phyloP scores from a whole-genome alignment of 345 rosid species.

The Anastatica hierochuntica region DNA sequence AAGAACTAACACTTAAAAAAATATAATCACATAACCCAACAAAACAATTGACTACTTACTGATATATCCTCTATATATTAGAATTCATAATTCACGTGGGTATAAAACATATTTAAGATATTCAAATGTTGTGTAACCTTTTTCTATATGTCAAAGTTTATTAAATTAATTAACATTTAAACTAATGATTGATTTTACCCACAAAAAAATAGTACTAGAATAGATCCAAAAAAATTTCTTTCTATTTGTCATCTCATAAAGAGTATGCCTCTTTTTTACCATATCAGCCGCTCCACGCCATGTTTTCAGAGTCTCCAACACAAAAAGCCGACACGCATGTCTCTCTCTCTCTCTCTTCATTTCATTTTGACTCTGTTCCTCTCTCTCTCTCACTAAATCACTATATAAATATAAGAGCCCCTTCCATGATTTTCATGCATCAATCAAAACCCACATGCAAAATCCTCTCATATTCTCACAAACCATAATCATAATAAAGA shows the following conservation, averaged over 20 bases:
- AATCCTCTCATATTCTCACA: not conserved
- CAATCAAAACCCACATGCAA: constrained; percentile 8
- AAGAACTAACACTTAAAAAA: not conserved
- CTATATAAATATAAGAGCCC: constrained; percentile 11
- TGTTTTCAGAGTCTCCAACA: constrained; percentile 87
- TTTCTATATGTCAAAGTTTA: not conserved
- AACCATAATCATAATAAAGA: not conserved
- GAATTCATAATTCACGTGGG: not conserved
- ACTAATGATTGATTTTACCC: not conserved
- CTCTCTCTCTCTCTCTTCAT: constrained; percentile 20
- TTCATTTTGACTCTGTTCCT: constrained; percentile 14
- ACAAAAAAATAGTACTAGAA: not conserved
- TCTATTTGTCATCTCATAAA: constrained; percentile 1
- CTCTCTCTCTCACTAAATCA: constrained; percentile 13
- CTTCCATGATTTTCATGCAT: constrained; percentile 11
- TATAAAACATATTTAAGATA: too few relatives aligned
- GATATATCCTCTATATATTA: not conserved
- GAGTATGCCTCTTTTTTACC: constrained; percentile 16
- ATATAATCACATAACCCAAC: not conserved
- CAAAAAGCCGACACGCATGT: constrained; percentile 93
- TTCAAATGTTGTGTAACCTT: too few relatives aligned
- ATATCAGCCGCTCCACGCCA: constrained; percentile 59
- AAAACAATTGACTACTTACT: too few relatives aligned
- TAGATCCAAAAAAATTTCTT: not conserved
- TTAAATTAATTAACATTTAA: not conserved